phyloP scores from a whole-genome alignment of 169 alveolate genomes.

The Plasmodium berghei region DNA sequence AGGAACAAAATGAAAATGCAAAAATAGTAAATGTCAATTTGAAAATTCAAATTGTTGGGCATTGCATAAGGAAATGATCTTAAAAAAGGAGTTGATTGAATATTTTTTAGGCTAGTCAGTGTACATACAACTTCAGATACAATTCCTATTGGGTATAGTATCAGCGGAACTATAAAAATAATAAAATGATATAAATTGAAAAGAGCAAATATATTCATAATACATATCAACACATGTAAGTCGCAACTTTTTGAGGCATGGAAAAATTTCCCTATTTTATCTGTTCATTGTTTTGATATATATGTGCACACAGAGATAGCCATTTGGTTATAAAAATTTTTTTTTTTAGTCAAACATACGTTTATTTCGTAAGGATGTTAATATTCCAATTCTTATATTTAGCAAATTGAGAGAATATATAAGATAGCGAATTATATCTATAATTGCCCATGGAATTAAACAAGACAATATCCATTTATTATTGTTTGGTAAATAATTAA shows the following conservation, averaged over 20 bases:
- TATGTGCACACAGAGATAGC: no score
- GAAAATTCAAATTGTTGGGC: slow-evolving; percentile 75
- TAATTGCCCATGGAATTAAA: slow-evolving; percentile 61
- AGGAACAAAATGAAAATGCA: slow-evolving; percentile 61
- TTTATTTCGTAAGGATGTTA: slow-evolving; percentile 42
- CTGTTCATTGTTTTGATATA: background rate
- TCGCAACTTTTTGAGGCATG: no score
- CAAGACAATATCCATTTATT: slow-evolving; percentile 69
- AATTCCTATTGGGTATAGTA: slow-evolving; percentile 72
- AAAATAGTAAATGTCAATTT: slow-evolving; percentile 68
- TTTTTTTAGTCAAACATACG: slow-evolving; percentile 23
- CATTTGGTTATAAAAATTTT: background rate
- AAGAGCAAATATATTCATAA: background rate
- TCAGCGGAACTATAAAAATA: slow-evolving; percentile 36
- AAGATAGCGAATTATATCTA: slow-evolving; percentile 63
- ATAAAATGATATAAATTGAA: no score
- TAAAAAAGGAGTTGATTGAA: slow-evolving; percentile 42
- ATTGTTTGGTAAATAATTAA: slow-evolving; percentile 45
- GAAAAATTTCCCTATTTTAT: background rate
- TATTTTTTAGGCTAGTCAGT: slow-evolving; percentile 44
- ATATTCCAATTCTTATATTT: slow-evolving; percentile 20
- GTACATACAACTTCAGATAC: slow-evolving; percentile 72
- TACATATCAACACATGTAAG: no score
- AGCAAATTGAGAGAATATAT: slow-evolving; percentile 35
- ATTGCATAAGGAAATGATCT: slow-evolving; percentile 70